These are phyloP conservation scores for Cytospora piceae DNA, from an alignment of 2,329 filamentous ascomycete species.

Conservation along the genomic window DNA sequence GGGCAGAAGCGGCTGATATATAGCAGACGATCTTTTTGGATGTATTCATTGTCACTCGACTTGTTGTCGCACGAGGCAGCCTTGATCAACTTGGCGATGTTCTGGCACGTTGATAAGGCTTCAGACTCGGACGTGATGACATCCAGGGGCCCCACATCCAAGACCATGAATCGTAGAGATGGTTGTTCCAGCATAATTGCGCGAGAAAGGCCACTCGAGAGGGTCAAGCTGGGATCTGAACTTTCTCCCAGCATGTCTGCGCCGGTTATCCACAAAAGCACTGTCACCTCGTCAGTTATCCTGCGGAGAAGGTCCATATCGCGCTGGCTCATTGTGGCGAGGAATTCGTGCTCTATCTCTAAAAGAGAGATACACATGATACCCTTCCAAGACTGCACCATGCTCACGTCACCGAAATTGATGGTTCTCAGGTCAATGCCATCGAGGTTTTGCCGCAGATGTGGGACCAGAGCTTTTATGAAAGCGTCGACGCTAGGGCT, in stretches of 20 bases:
- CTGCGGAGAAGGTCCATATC: constrained; percentile 17
- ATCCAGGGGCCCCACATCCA: constrained; percentile 28
- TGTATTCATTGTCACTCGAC: no score
- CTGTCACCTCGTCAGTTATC: constrained; percentile 26
- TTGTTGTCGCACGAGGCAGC: no score
- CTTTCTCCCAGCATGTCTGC: constrained; percentile 22
- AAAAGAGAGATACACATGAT: neutral
- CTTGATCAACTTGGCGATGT: neutral
- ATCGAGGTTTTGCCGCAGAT: no score
- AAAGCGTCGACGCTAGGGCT: no score
- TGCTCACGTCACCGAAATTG: no score
- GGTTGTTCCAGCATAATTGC: constrained; percentile 33
- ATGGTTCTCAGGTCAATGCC: no score
- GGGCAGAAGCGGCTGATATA: no score
- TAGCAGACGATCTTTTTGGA: no score
- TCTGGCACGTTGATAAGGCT: neutral
- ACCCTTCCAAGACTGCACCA: no score
- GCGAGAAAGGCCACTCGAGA: constrained; percentile 29
- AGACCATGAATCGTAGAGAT: constrained; percentile 11
- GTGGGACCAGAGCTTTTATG: no score
- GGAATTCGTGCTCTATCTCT: neutral
- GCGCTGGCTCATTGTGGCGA: neutral
- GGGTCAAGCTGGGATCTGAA: constrained; percentile 28
- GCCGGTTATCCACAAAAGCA: constrained; percentile 32
- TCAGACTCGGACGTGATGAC: no score